Evolutionary conservation across 352 stramenopile species (phyloP), one percentile per base, ranked within the genome.

Genomic region (Pythium angustatum): DNA sequence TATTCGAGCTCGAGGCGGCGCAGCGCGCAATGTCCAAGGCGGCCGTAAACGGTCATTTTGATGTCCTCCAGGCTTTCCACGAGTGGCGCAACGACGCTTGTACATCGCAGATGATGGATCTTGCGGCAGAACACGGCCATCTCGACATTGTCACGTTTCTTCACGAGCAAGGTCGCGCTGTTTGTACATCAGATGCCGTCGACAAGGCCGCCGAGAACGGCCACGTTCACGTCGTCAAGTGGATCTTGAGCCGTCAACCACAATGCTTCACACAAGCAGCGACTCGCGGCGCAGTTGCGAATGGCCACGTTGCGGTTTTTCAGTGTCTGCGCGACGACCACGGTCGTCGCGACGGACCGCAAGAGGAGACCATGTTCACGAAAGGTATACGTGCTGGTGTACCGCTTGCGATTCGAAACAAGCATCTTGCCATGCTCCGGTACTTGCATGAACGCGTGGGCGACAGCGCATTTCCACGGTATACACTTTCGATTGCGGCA

Each of bases 51-150:
- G 68, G 68, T 12, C 58, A 68, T 30, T 36, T 58, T 2, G 68
- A 71, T 4, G 53, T 75, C 17, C 49, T 75, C 17, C 49, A 71
- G 21, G 56, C 36, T 22, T 55, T 75, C 2, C 41, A 68, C 5
- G 40, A 34, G n/a, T 38, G 56, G 36, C 51, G 48, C 8, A 38
- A 19, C 5, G 51, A 56, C 6, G 30, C 36, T 3, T 68, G 53
- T 30, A 57, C 51, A 0, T 11, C 33, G 28, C 6, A 27, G 4
- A 56, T 56, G 24, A 54, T 73, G 57, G 64, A 69, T 38, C 38
- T 45, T 11, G 69, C 69, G 14, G 69, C 66, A 11, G 54, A 41
- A 22, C 40, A 67, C 22, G 69, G 69, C 10, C 57, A 73, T 24
- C 24, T 71, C 4, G 55, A 66, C 1, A 44, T 77, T 17, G 21